These are phyloP conservation scores for Phytophthora quininea DNA, from an alignment of 352 stramenopile genomes.

Conservation along the genomic window DNA sequence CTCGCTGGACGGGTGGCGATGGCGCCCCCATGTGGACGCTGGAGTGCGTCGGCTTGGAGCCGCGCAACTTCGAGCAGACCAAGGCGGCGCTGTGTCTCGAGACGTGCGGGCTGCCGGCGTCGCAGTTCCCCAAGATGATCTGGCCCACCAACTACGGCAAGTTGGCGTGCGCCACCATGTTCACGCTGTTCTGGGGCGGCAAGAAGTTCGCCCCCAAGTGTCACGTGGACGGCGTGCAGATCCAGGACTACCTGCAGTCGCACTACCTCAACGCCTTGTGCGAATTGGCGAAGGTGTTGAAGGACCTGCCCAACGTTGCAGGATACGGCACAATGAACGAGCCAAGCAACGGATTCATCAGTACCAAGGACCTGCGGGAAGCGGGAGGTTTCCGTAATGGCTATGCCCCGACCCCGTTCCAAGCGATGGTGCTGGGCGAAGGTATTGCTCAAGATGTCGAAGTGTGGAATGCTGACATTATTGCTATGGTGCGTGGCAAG, in stretches of 20 bases:
- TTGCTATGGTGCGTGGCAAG: conserved; percentile 55
- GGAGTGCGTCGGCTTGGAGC: conserved; percentile 74
- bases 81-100: conserved; percentile 77
- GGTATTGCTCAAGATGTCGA: conserved; percentile 59
- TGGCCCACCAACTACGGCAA: conserved; percentile 93
- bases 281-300: conserved; percentile 61
- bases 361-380: conserved; percentile 47
- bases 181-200: conserved; percentile 89
- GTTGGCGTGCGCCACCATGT: conserved; percentile 88
- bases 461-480: conserved; percentile 65
- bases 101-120: conserved; percentile 43
- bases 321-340: conserved; percentile 92
- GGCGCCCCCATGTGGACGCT: conserved; percentile 90
- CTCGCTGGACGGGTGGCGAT: conserved; percentile 86
- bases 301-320: conserved; percentile 77
- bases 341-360: conserved; percentile 72
- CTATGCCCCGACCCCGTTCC: conserved; percentile 70
- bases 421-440: conserved; percentile 78
- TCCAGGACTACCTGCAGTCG: conserved; percentile 87
- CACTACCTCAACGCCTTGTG: conserved; percentile 84
- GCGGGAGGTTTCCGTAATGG: conserved; percentile 58
- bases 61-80: conserved; percentile 69
- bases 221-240: conserved; percentile 68
- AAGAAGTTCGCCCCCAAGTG: conserved; percentile 69
- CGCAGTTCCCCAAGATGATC: conserved; percentile 87